Conservation (phyloP, 768 basidiomycete genomes). For the Panaeolus cyanescens region DNA sequence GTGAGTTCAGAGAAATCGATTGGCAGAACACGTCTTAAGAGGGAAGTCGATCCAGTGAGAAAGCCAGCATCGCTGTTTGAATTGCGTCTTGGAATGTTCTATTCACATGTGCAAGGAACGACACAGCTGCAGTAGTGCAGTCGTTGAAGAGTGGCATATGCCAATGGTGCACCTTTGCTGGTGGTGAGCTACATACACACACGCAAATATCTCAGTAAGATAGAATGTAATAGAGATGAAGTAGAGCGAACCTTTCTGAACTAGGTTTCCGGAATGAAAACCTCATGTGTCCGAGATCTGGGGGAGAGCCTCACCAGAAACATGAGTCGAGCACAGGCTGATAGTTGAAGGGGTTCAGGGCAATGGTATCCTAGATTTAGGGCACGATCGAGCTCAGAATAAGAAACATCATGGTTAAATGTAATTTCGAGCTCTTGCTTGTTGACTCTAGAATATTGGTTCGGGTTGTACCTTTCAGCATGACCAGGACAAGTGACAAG, state of each 20-base stretch:
- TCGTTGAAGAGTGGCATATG: not conserved
- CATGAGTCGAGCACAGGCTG: not conserved
- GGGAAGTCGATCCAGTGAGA: conserved; percentile 1
- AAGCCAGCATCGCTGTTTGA: not conserved
- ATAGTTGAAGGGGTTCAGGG: not conserved
- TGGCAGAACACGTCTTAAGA: conserved; percentile 1
- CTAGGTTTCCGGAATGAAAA: conserved; percentile 1
- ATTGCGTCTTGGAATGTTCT: not conserved
- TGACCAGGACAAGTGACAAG: no score
- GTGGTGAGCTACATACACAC: not conserved
- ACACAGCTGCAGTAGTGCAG: not conserved
- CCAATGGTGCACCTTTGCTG: not conserved
- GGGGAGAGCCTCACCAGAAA: not conserved
- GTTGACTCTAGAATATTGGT: not conserved
- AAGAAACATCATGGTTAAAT: conserved; percentile 1
- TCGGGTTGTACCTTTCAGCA: not conserved
- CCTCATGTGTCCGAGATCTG: conserved; percentile 1
- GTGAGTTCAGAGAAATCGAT: not conserved
- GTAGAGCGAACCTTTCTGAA: not conserved
- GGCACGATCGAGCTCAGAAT: not conserved
- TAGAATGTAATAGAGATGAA: not conserved
- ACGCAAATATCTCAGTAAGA: not conserved
- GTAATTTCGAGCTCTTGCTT: not conserved
- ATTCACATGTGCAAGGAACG: not conserved
- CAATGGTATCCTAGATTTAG: not conserved